phyloP scores from a whole-genome alignment of 176 grass and related monocot genomes.

The Carex scoparia region DNA sequence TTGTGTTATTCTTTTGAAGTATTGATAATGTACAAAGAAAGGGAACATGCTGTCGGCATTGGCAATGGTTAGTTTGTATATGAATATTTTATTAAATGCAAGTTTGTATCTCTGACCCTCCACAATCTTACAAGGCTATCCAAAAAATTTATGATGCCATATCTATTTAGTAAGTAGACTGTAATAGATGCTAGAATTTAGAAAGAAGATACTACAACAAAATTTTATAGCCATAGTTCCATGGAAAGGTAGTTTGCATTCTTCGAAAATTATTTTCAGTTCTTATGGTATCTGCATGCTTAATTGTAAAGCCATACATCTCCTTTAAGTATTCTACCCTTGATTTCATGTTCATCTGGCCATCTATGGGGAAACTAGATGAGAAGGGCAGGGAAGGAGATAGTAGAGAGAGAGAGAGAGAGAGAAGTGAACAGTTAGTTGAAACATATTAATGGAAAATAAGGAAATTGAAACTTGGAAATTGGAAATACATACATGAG shows the following conservation, averaged over 20 bases:
- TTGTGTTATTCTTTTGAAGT: constrained; percentile 31
- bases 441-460: background rate
- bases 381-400: background rate
- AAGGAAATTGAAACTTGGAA: background rate
- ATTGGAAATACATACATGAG: constrained; percentile 56
- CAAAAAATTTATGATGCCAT: background rate
- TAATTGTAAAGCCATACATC: constrained; percentile 99
- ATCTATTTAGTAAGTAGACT: background rate
- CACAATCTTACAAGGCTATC: constrained; percentile 86
- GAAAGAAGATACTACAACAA: background rate
- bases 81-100: constrained; percentile 14
- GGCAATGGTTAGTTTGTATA: constrained; percentile 63
- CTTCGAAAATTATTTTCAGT: constrained; percentile 15
- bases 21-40: constrained; percentile 69
- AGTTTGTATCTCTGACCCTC: constrained; percentile 54
- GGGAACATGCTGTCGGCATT: constrained; percentile 78
- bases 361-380: constrained; percentile 80
- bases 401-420: background rate
- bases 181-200: background rate
- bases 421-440: background rate
- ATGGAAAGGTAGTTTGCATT: constrained; percentile 96
- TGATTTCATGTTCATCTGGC: constrained; percentile 99
- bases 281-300: constrained; percentile 9
- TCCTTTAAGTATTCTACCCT: constrained; percentile 97
- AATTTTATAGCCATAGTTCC: constrained; percentile 50